Conservation (phyloP, 192 early-diverging fungal genomes). For the Backusella westeae region DNA sequence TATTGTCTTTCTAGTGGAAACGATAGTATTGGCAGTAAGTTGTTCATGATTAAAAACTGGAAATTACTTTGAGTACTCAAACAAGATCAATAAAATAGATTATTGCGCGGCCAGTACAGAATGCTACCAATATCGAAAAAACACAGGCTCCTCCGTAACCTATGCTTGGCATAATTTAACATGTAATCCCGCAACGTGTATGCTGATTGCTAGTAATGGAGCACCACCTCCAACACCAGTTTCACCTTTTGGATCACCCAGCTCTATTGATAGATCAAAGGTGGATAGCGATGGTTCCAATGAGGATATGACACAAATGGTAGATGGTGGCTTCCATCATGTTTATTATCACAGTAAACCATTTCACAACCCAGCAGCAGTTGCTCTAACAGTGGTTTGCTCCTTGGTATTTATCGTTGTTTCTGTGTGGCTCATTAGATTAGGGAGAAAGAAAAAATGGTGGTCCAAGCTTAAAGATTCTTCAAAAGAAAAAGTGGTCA, state of each 20-base stretch:
- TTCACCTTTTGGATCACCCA: background rate
- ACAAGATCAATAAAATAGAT: background rate
- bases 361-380: background rate
- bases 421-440: background rate
- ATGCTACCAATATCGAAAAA: constrained; percentile 22
- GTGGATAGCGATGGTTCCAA: background rate
- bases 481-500: constrained; percentile 1
- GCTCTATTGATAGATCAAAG: background rate
- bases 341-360: background rate
- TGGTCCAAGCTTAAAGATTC: background rate
- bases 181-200: constrained; percentile 16
- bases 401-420: background rate
- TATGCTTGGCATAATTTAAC: constrained; percentile 20
- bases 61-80: background rate
- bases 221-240: constrained; percentile 9
- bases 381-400: background rate
- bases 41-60: background rate
- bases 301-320: background rate
- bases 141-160: background rate
- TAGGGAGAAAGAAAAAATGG: background rate
- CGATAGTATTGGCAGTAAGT: constrained; percentile 18
- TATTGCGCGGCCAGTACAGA: constrained; percentile 23
- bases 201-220: constrained; percentile 8
- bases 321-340: background rate
- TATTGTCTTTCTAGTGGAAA: constrained; percentile 24